Conservation (phyloP, 176 grass and related monocot genomes). For the Panicum miliaceum region DNA sequence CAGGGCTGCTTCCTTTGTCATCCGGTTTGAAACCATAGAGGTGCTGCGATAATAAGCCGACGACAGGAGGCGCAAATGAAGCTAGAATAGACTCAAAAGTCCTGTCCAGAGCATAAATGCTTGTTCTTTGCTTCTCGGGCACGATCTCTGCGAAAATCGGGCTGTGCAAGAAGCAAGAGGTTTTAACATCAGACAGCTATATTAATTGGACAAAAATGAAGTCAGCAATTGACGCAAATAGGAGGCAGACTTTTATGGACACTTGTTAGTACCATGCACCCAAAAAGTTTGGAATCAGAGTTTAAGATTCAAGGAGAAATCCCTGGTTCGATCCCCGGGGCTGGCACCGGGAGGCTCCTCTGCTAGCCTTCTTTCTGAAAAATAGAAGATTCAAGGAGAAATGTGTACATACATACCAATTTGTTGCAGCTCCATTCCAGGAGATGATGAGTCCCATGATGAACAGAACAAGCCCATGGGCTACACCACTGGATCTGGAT, state of each 20-base stretch:
- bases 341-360: no score
- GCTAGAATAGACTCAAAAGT: conserved; percentile 75
- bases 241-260: background rate
- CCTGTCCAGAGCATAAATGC: conserved; percentile 70
- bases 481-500: conserved; percentile 57
- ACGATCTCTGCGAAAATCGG: conserved; percentile 95
- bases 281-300: background rate
- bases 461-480: conserved; percentile 54
- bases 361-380: no score
- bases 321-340: no score
- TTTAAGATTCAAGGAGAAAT: background rate
- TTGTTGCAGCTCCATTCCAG: conserved; percentile 65
- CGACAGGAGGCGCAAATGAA: conserved; percentile 75
- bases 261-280: background rate
- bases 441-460: conserved; percentile 66
- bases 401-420: conserved; percentile 37
- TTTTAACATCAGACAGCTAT: background rate
- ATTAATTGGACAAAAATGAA: background rate
- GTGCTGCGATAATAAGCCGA: conserved; percentile 67
- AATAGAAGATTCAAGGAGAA: background rate
- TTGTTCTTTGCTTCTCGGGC: conserved; percentile 75
- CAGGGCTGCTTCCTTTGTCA: conserved; percentile 29
- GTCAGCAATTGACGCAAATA: background rate
- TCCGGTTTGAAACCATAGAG: conserved; percentile 67
- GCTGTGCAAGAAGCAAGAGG: conserved; percentile 37